Conservation (phyloP, 148 eudicot species). For the Nepenthes gracilis region DNA sequence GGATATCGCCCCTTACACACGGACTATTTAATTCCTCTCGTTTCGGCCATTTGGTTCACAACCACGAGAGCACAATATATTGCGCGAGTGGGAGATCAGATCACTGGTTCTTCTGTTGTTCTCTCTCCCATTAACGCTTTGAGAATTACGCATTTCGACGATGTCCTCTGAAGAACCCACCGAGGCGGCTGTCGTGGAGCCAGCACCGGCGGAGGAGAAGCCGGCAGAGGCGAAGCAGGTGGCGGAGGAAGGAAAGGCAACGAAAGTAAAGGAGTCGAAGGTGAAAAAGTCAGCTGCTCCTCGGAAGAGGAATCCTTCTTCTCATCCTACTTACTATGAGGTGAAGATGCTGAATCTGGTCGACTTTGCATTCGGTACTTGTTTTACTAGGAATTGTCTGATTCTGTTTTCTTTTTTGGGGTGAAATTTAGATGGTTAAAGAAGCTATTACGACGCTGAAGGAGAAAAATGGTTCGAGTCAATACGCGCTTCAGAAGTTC, state of each 20-base stretch:
- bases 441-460: slow-evolving; percentile 49
- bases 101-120: not conserved
- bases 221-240: slow-evolving; percentile 14
- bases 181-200: slow-evolving; percentile 11
- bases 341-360: slow-evolving; percentile 5
- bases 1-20: slow-evolving; percentile 10
- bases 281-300: slow-evolving; percentile 22
- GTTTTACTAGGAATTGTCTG: not conserved
- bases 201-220: slow-evolving; percentile 15
- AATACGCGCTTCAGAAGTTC: slow-evolving; percentile 46
- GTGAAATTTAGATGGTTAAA: slow-evolving; percentile 28
- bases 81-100: not conserved
- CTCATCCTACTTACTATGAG: slow-evolving; percentile 51
- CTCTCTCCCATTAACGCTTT: not conserved
- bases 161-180: slow-evolving; percentile 52
- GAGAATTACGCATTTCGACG: not conserved
- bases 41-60: slow-evolving; percentile 2
- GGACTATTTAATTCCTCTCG: slow-evolving; percentile 41
- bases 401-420: not conserved
- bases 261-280: slow-evolving; percentile 22
- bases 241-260: slow-evolving; percentile 14
- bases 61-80: not conserved
- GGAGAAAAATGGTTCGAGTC: slow-evolving; percentile 61
- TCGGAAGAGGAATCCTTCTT: slow-evolving; percentile 16
- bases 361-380: not conserved